phyloP scores from a whole-genome alignment of 495 filamentous ascomycete genomes.

The Aspergillus biplanus region DNA sequence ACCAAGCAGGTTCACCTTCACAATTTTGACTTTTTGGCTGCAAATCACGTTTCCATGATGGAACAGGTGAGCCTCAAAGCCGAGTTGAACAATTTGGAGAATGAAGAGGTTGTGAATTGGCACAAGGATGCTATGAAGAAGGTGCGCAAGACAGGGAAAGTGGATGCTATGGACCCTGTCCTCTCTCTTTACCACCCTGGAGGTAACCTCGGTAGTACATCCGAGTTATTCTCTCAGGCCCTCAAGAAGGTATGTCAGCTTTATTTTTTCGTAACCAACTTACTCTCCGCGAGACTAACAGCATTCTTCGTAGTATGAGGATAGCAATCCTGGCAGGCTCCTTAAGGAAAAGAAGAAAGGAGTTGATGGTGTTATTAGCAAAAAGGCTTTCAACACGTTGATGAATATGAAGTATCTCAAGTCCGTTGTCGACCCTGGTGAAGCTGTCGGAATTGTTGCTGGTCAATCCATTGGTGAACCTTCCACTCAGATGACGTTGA shows the following conservation, averaged over 20 bases:
- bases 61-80: slow-evolving; percentile 54
- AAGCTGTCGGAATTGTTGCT: slow-evolving; percentile 97
- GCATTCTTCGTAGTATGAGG: slow-evolving; percentile 62
- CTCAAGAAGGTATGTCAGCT: slow-evolving; percentile 56
- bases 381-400: slow-evolving; percentile 78
- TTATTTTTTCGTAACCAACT: not conserved
- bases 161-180: slow-evolving; percentile 76
- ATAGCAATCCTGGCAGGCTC: slow-evolving; percentile 73
- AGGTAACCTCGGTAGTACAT: slow-evolving; percentile 80
- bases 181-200: slow-evolving; percentile 73
- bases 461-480: slow-evolving; percentile 97
- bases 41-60: slow-evolving; percentile 68
- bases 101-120: slow-evolving; percentile 49
- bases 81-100: slow-evolving; percentile 57
- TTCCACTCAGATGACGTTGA: slow-evolving; percentile 99
- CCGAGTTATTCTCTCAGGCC: slow-evolving; percentile 76
- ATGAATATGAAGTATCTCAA: slow-evolving; percentile 91
- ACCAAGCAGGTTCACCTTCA: slow-evolving; percentile 90
- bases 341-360: slow-evolving; percentile 77
- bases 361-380: slow-evolving; percentile 56
- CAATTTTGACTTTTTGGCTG: slow-evolving; percentile 86
- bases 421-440: slow-evolving; percentile 91
- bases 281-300: slow-evolving; percentile 24
- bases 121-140: slow-evolving; percentile 82
- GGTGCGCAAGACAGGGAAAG: slow-evolving; percentile 67